Evolutionary conservation across 768 basidiomycete genomes (phyloP), one percentile per base, ranked within the genome.

Genomic region (Leccinum barrowsii): DNA sequence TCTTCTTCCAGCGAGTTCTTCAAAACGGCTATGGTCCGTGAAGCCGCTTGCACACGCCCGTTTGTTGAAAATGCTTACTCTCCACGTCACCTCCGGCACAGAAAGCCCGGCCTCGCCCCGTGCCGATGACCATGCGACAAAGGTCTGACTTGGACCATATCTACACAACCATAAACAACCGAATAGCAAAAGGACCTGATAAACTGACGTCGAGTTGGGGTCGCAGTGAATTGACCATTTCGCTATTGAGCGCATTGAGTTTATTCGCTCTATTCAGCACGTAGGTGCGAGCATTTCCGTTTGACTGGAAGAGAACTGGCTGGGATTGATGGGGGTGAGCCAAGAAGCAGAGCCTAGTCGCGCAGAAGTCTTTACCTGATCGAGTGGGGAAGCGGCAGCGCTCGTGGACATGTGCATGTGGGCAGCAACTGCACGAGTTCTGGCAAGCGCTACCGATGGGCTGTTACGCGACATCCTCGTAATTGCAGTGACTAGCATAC

Each of bases 41-140:
- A 48, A 51, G 46, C 37, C 54, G 40, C 50, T 44, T 52, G 42
- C 59, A 51, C 32, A 42, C n/a, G 52, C 46, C 13, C 32, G 50
- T 26, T 50, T 32, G 22, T 47, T 51, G 44, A 60, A 56, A 60
- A 28, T 21, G 79, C 88, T 74, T 65, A 95, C 96, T 77, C 59
- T 84, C 86, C 57, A 99, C 90, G 73, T 99, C 97, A 47, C 97
- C 97, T 13, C 97, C 97, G 6, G 92, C 89, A 67, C 94, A 98
- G 70, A 98, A 98, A 12, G 89, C 91, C 58, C 85, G 79, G 4
- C 87, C 89, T 12, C 74, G 72, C 22, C 90, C 90, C 32, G 82
- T 81, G 34, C 87, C 89, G 37, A 92, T 80, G 59, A 97, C 83
- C 28, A 87, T 79, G 57, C 82, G 81, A 63, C 85, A 85, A 7